A percentile compares a stretch with the other conserved stretches of the same genome.
Conservation (phyloP, 352 stramenopile species). For the Globisporangium barbulae region DNA sequence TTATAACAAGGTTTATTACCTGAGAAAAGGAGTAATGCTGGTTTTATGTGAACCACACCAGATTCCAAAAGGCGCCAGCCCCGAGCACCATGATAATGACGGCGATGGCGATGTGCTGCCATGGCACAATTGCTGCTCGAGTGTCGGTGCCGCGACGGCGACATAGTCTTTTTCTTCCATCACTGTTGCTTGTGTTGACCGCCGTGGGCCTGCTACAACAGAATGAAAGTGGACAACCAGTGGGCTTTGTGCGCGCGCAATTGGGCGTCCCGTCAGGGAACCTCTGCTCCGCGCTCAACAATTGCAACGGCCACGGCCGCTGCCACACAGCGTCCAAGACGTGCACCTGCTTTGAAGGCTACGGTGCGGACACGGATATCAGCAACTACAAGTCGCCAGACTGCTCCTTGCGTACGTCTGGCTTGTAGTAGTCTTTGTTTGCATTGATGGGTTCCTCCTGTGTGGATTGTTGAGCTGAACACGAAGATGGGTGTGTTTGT, state of each 20-base stretch:
- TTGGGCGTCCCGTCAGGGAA: constrained; percentile 54
- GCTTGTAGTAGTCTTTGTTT: neutral
- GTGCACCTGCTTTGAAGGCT: constrained; percentile 89
- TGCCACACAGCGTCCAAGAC: constrained; percentile 83
- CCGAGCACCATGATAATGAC: neutral
- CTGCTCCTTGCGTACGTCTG: constrained; percentile 65
- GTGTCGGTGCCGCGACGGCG: neutral
- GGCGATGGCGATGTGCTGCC: neutral
- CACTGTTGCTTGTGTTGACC: neutral
- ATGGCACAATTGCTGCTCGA: neutral
- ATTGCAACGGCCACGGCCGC: constrained; percentile 88
- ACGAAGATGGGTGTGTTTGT: neutral
- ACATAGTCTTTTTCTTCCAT: neutral
- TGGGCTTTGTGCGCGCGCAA: constrained; percentile 25
- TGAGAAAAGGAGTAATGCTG: neutral
- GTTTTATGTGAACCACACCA: neutral
- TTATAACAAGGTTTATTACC: neutral
- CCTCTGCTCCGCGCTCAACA: constrained; percentile 71
- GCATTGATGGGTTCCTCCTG: neutral
- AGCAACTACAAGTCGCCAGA: constrained; percentile 74
- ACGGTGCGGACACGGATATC: constrained; percentile 77
- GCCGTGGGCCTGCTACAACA: neutral
- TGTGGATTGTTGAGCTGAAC: constrained; percentile 1
- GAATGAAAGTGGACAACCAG: neutral
- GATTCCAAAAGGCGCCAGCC: neutral